Conservation (phyloP, 305 asterid species). For the Nicotiana rustica region DNA sequence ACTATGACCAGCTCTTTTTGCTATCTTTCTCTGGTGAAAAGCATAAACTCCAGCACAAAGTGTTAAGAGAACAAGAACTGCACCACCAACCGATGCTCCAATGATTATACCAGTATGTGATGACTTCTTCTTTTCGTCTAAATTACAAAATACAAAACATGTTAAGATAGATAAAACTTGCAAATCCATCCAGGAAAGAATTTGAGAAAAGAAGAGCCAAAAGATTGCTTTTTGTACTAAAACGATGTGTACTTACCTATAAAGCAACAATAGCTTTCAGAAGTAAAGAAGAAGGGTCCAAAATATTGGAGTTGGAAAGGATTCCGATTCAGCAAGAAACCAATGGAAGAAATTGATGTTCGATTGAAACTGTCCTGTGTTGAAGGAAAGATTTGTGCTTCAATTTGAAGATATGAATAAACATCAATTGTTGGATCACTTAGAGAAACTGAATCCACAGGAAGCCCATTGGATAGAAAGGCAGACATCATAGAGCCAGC, state of each 20-base stretch:
- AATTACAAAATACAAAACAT: neutral
- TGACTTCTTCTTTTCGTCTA: conserved; percentile 46
- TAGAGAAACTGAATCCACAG: conserved; percentile 69
- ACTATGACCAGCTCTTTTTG: conserved; percentile 53
- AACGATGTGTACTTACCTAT: conserved; percentile 52
- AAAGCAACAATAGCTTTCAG: conserved; percentile 64
- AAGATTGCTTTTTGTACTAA: neutral
- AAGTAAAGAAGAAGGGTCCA: conserved; percentile 78
- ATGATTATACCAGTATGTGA: conserved; percentile 61
- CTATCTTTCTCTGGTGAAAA: conserved; percentile 58
- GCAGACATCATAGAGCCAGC: conserved; percentile 53
- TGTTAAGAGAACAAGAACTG: conserved; percentile 57
- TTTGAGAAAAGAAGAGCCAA: neutral
- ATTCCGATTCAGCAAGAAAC: conserved; percentile 79
- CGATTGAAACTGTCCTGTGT: conserved; percentile 63
- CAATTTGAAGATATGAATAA: conserved; percentile 57
- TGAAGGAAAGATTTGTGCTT: conserved; percentile 76
- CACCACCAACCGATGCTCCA: conserved; percentile 69
- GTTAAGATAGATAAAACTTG: neutral
- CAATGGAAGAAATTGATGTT: conserved; percentile 60
- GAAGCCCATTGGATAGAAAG: conserved; percentile 60
- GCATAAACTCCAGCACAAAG: conserved; percentile 68
- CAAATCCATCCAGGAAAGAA: conserved; percentile 16
- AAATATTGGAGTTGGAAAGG: conserved; percentile 54
- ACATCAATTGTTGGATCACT: conserved; percentile 59